Evolutionary conservation across 23 red algal species (phyloP).

Genomic region (Gracilariopsis chorda): DNA sequence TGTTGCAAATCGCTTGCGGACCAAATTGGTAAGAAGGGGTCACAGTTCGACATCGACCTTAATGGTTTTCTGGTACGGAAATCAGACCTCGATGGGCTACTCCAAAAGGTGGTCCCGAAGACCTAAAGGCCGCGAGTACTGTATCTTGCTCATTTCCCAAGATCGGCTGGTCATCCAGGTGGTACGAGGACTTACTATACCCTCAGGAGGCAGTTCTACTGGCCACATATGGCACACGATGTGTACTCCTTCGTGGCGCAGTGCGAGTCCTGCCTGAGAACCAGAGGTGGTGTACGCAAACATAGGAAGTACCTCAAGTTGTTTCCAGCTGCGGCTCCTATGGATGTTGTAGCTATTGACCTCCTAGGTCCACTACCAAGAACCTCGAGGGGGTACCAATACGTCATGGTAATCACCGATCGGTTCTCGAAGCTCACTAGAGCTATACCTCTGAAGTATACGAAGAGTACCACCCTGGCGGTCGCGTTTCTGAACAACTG

Average conservation of each 20-base stretch:
- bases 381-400: background rate
- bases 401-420: constrained; percentile 14
- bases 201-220: constrained; percentile 7
- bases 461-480: background rate
- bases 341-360: constrained; percentile 16
- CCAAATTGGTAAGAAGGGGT: background rate
- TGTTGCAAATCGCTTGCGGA: background rate
- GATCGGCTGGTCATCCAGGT: background rate
- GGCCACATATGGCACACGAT: constrained; percentile 8
- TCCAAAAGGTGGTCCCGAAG: constrained; percentile 15
- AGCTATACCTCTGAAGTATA: background rate
- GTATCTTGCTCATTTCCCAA: background rate
- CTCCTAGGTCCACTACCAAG: background rate
- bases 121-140: background rate
- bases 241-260: background rate
- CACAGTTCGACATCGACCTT: background rate
- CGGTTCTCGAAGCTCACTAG: constrained; percentile 3
- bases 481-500: background rate
- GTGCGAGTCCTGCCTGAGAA: background rate
- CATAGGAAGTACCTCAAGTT: constrained; percentile 14
- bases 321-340: background rate
- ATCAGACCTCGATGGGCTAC: background rate
- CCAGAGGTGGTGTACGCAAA: background rate
- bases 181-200: background rate
- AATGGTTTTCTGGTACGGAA: background rate